Conservation (phyloP, 176 grass and related monocot genomes). For the Typha latifolia region DNA sequence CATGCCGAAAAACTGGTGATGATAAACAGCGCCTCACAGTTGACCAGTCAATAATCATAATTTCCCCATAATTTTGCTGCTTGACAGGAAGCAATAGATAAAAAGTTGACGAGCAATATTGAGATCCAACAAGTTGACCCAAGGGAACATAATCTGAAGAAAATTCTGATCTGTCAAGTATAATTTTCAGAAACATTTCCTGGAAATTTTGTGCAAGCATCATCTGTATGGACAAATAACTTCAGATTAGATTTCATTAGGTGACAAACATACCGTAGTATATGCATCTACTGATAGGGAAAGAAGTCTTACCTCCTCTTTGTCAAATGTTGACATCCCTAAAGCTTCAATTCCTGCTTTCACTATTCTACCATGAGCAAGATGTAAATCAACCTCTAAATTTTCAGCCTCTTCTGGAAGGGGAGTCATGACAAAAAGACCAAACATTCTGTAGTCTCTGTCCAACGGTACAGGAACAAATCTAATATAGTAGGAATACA, state of each 20-base stretch:
- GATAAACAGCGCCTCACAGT: slow-evolving; percentile 63
- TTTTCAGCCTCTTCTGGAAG: slow-evolving; percentile 78
- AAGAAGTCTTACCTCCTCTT: slow-evolving; percentile 54
- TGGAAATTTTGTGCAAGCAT: slow-evolving; percentile 71
- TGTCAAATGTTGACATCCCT: slow-evolving; percentile 41
- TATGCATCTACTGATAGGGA: neutral
- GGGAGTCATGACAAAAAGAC: slow-evolving; percentile 60
- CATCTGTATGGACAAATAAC: slow-evolving; percentile 40
- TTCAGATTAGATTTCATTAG: neutral
- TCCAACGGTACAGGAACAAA: slow-evolving; percentile 68
- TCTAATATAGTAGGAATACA: slow-evolving; percentile 80
- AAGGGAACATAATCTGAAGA: slow-evolving; percentile 45
- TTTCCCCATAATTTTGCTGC: slow-evolving; percentile 37
- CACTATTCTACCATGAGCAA: slow-evolving; percentile 67
- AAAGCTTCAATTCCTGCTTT: slow-evolving; percentile 57
- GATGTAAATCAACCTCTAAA: slow-evolving; percentile 76
- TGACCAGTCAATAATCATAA: slow-evolving; percentile 67
- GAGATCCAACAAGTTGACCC: slow-evolving; percentile 22
- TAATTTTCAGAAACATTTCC: slow-evolving; percentile 87
- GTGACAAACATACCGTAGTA: neutral
- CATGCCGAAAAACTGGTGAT: slow-evolving; percentile 56
- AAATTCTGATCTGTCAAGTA: slow-evolving; percentile 76
- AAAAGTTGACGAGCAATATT: slow-evolving; percentile 45
- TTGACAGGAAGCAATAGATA: slow-evolving; percentile 86
- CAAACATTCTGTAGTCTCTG: slow-evolving; percentile 84